A percentile compares a stretch with the other conserved stretches of the same genome.
phyloP scores from a whole-genome alignment of 2,329 filamentous ascomycete species.

The Penicillium brevicompactum region DNA sequence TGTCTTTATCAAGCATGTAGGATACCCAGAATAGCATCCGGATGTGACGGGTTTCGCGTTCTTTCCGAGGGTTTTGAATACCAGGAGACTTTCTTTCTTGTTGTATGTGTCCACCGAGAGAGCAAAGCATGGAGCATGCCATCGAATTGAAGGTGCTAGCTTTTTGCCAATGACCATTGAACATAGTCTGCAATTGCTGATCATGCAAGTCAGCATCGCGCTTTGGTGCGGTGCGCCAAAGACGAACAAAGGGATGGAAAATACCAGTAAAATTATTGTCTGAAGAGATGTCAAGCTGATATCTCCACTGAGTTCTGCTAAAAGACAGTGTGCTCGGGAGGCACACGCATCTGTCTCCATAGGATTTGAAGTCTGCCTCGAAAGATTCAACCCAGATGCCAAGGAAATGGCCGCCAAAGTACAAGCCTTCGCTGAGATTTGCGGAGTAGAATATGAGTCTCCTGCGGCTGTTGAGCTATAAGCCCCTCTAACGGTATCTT shows the following conservation, averaged over 20 bases:
- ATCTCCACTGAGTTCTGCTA: conserved; percentile 5
- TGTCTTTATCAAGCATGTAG: conserved; percentile 15
- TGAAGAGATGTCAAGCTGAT: conserved; percentile 13
- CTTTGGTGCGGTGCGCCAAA: background rate
- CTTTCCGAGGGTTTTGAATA: background rate
- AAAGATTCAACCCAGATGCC: background rate
- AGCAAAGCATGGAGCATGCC: conserved; percentile 17
- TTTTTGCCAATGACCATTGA: conserved; percentile 15
- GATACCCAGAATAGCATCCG: conserved; percentile 17
- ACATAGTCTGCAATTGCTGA: conserved; percentile 13
- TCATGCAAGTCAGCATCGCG: background rate
- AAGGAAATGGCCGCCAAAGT: background rate
- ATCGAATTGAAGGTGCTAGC: conserved; percentile 15
- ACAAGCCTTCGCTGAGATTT: background rate
- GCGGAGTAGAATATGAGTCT: background rate
- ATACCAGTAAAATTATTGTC: conserved; percentile 15
- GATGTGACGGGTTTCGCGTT: conserved; percentile 7
- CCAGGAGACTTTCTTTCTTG: background rate
- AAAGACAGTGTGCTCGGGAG: background rate
- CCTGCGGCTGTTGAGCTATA: background rate
- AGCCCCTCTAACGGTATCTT: background rate
- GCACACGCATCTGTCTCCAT: background rate
- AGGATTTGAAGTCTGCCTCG: background rate
- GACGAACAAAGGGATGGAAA: background rate
- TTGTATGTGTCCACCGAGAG: conserved; percentile 9